Percentiles rank a stretch among this genome's conserved stretches.
These are phyloP conservation scores for Alternaria dauci DNA, from an alignment of 2,329 filamentous ascomycete species.

Conservation along the genomic window DNA sequence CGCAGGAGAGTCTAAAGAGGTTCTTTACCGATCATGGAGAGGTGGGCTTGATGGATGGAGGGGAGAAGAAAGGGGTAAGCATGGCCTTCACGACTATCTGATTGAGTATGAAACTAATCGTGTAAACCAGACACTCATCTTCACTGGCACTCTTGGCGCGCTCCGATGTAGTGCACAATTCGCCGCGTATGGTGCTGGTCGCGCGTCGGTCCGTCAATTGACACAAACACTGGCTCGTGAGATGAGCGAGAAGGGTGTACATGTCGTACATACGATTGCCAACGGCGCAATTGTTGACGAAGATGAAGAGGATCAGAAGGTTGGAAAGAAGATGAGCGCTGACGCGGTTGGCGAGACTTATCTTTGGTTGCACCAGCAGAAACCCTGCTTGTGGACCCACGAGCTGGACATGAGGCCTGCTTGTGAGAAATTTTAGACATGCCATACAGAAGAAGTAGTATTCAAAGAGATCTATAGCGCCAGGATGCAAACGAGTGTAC, in stretches of 20 bases:
- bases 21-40: conserved; percentile 63
- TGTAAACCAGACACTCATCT: conserved; percentile 12
- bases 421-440: conserved; percentile 57
- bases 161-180: conserved; percentile 63
- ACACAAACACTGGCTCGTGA: conserved; percentile 65
- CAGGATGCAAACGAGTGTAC: not conserved
- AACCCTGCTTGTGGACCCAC: conserved; percentile 61
- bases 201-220: conserved; percentile 62
- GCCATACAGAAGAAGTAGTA: not conserved
- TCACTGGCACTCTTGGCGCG: conserved; percentile 61
- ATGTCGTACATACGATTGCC: conserved; percentile 67
- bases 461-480: not conserved
- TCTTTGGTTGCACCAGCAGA: conserved; percentile 60
- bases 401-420: conserved; percentile 62
- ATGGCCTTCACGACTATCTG: no score
- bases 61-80: conserved; percentile 60
- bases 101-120: not conserved
- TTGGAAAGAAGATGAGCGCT: conserved; percentile 65
- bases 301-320: conserved; percentile 57
- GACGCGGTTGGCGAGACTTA: conserved; percentile 67
- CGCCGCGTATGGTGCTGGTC: conserved; percentile 63
- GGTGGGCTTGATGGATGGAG: conserved; percentile 56
- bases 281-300: conserved; percentile 65
- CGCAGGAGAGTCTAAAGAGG: conserved; percentile 61
- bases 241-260: conserved; percentile 64